Evolutionary conservation across 2,329 filamentous ascomycete genomes (phyloP).

Genomic region (Fusarium robinianum): DNA sequence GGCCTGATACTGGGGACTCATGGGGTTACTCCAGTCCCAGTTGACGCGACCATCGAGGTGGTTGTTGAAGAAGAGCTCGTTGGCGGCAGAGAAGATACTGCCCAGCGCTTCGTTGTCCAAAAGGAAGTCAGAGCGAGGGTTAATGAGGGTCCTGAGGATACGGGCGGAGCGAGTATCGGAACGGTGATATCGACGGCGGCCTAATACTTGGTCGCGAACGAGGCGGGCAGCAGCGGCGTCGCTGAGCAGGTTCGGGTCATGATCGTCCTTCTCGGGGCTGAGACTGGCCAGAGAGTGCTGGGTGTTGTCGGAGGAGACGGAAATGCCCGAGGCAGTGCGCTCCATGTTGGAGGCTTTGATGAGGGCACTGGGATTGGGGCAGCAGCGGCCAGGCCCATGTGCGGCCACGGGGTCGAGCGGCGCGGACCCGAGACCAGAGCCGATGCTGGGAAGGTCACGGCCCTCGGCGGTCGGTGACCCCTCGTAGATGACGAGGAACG

Average conservation of each 20-base stretch:
- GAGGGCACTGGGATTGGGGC: conserved; percentile 21
- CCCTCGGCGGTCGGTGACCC: conserved; percentile 34
- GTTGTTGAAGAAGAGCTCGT: conserved; percentile 66
- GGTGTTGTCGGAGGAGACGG: conserved; percentile 50
- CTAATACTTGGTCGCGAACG: conserved; percentile 52
- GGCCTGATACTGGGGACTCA: conserved; percentile 54
- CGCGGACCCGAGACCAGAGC: conserved; percentile 24
- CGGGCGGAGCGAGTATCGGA: conserved; percentile 59
- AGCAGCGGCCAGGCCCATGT: conserved; percentile 15
- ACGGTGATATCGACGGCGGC: conserved; percentile 46
- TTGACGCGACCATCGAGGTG: conserved; percentile 60
- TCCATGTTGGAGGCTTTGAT: conserved; percentile 46
- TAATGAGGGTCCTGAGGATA: conserved; percentile 62
- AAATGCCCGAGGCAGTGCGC: conserved; percentile 54
- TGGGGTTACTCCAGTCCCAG: conserved; percentile 64
- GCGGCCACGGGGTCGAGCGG: conserved; percentile 24
- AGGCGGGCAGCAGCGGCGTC: conserved; percentile 54
- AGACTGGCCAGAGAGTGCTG: conserved; percentile 37
- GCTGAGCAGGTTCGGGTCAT: conserved; percentile 43
- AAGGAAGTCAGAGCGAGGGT: conserved; percentile 53
- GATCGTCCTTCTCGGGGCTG: conserved; percentile 35
- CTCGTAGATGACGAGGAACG: conserved; percentile 48
- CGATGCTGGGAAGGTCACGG: conserved; percentile 18
- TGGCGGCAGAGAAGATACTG: conserved; percentile 63
- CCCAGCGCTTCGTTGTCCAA: conserved; percentile 62